These are phyloP conservation scores for Neurospora sp. DNA, from an alignment of 495 filamentous ascomycete species.

Conservation along the genomic window DNA sequence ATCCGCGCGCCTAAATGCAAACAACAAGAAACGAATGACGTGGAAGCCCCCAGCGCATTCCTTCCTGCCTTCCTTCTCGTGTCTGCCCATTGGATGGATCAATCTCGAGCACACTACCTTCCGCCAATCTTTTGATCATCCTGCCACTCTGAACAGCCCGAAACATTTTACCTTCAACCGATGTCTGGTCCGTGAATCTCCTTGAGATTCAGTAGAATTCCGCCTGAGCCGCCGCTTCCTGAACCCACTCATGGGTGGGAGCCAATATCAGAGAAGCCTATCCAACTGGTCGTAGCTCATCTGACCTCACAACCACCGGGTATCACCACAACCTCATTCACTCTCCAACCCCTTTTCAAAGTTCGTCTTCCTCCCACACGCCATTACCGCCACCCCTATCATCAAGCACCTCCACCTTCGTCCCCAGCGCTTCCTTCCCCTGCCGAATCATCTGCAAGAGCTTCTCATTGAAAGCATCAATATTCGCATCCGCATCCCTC, in stretches of 20 bases:
- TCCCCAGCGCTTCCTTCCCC: slow-evolving; percentile 76
- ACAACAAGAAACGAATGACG: not conserved
- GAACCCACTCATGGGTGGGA: not conserved
- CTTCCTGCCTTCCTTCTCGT: not conserved
- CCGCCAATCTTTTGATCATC: not conserved
- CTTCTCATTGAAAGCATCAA: slow-evolving; percentile 66
- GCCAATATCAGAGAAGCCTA: not conserved
- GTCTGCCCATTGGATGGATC: not conserved
- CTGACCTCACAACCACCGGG: not conserved
- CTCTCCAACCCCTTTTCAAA: not conserved
- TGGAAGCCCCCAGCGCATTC: not conserved
- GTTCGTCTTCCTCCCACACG: slow-evolving; percentile 32
- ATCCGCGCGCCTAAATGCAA: not conserved
- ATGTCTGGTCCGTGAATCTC: not conserved
- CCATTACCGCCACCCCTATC: slow-evolving; percentile 39
- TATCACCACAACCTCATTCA: not conserved
- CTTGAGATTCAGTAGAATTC: not conserved
- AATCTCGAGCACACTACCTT: not conserved
- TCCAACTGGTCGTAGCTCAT: not conserved
- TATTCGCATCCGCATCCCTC: slow-evolving; percentile 64
- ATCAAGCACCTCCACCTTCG: slow-evolving; percentile 54
- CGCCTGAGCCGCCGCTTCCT: not conserved
- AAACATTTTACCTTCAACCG: not conserved
- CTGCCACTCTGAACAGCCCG: not conserved
- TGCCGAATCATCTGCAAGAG: slow-evolving; percentile 78